These are phyloP conservation scores for Daldinia vernicosa DNA, from an alignment of 495 filamentous ascomycete genomes.

Conservation along the genomic window DNA sequence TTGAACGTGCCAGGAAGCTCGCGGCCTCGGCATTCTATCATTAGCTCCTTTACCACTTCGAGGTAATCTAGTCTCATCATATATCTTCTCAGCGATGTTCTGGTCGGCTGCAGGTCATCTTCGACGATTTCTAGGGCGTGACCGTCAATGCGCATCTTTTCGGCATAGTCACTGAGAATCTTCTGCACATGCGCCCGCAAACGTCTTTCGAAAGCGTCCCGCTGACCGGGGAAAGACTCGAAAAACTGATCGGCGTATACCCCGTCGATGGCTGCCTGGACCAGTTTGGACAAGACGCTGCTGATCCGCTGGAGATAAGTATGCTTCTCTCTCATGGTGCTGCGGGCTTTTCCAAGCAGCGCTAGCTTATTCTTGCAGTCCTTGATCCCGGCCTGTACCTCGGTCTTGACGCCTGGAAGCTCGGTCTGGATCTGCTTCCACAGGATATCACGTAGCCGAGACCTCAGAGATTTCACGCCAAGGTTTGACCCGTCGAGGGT, in stretches of 20 bases:
- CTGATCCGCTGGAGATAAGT: constrained; percentile 51
- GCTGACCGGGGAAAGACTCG: constrained; percentile 37
- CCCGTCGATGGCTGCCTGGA: constrained; percentile 39
- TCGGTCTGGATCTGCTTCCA: constrained; percentile 37
- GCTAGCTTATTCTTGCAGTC: constrained; percentile 28
- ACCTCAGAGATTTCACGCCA: constrained; percentile 32
- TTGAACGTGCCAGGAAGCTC: constrained; percentile 55
- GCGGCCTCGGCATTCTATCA: constrained; percentile 44
- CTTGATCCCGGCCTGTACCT: constrained; percentile 37
- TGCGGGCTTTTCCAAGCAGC: constrained; percentile 39
- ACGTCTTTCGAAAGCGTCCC: constrained; percentile 39
- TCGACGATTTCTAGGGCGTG: constrained; percentile 44
- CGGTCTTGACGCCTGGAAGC: constrained; percentile 36
- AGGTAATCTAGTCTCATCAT: constrained; percentile 23
- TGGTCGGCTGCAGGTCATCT: constrained; percentile 21
- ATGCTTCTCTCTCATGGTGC: constrained; percentile 52
- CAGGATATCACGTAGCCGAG: constrained; percentile 36
- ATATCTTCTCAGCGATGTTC: constrained; percentile 15
- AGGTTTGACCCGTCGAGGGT: constrained; percentile 23
- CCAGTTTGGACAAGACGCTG: constrained; percentile 27
- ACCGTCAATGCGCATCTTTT: constrained; percentile 42
- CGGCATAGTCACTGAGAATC: constrained; percentile 40
- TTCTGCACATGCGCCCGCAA: constrained; percentile 48
- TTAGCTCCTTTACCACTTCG: constrained; percentile 14
- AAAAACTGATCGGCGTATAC: constrained; percentile 42